Base-by-base conservation (phyloP, 352 stramenopile species). In the Globisporangium ultimum region DNA sequence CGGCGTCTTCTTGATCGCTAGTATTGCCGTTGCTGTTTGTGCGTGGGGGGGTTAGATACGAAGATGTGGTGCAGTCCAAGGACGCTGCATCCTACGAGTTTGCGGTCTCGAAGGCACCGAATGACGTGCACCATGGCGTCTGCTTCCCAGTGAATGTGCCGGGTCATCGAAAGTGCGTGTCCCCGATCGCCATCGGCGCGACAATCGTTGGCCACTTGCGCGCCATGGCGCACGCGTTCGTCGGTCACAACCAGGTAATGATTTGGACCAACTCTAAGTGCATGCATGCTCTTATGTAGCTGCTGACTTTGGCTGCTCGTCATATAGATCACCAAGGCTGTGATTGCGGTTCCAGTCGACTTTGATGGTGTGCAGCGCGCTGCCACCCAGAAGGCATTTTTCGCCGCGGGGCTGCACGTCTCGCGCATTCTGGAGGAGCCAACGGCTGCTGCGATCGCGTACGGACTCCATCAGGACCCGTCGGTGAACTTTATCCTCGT, bases 341-440 rank as follows among this genome's bases (percentile, higher is more conserved):
- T 97, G 22, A 90, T 97, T 58, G 97, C 89, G 4, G 90, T 97
- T 10, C 90, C 90, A 9, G 90, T 90, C 24, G 96, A 96, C 55
- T 97, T 97, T 45, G 97, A 88, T 67, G 90, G 96, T 38, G 69
- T 67, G 13, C 90, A 97, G 70, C 83, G 90, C 36, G 79, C 88
- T 48, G 83, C 90, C 1, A 97, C 88, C 11, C 85, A 95, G 46
- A 76, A 76, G 9, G 87, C 79, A 46, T 90, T 83, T 10, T 72
- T 66, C 15, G 92, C 89, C 71, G 96, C 96, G 3, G 97, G 97
- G 0, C 89, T 99, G 22, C 87, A 95, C 45, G 88, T 98, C 22
- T 84, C 98, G 58, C 88, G 97, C 22, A 58, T 99, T 60, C 94
- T 99, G 58, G 99, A 99, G 61, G 97, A 99, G 74, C 97, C 97